Conservation (phyloP, 2,329 filamentous ascomycete species). For the Gyromitra esculenta region DNA sequence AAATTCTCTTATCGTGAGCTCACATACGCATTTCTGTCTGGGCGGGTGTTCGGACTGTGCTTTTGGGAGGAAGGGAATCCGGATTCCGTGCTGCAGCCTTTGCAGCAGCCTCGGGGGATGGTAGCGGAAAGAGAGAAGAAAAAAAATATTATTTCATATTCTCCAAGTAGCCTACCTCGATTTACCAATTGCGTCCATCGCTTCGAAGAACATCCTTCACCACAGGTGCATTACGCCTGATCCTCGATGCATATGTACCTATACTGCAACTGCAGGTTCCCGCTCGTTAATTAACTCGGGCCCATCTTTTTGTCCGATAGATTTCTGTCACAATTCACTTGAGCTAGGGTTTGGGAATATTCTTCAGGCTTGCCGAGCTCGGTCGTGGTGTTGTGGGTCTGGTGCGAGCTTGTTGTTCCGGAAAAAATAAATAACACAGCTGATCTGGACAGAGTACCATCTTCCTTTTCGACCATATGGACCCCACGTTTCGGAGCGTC, state of each 20-base stretch:
- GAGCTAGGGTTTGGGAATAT: conserved; percentile 1
- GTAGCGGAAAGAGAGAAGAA: not conserved
- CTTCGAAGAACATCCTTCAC: not conserved
- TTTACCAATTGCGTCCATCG: conserved; percentile 22
- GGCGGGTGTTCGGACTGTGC: conserved; percentile 17
- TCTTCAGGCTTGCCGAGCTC: not conserved
- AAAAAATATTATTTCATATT: conserved; percentile 46
- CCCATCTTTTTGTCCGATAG: conserved; percentile 22
- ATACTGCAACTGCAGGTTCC: conserved; percentile 30
- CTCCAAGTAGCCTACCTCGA: conserved; percentile 9
- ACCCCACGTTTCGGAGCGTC: conserved; percentile 14
- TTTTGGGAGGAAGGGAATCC: conserved; percentile 27
- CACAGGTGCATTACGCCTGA: conserved; percentile 1
- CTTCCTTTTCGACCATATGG: not conserved
- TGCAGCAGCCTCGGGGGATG: conserved; percentile 8
- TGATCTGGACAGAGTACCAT: not conserved
- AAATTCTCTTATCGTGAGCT: not conserved
- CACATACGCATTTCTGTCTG: not conserved
- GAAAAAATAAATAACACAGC: not conserved
- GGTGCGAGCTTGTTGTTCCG: not conserved
- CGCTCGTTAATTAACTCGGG: conserved; percentile 31
- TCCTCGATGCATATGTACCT: conserved; percentile 15
- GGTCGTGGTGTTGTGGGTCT: not conserved
- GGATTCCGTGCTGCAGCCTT: conserved; percentile 32
- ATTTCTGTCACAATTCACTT: not conserved